Evolutionary conservation across 2,329 filamentous ascomycete genomes (phyloP), one percentile per base, ranked within the genome.

Genomic region (Pyrenochaeta sp.): DNA sequence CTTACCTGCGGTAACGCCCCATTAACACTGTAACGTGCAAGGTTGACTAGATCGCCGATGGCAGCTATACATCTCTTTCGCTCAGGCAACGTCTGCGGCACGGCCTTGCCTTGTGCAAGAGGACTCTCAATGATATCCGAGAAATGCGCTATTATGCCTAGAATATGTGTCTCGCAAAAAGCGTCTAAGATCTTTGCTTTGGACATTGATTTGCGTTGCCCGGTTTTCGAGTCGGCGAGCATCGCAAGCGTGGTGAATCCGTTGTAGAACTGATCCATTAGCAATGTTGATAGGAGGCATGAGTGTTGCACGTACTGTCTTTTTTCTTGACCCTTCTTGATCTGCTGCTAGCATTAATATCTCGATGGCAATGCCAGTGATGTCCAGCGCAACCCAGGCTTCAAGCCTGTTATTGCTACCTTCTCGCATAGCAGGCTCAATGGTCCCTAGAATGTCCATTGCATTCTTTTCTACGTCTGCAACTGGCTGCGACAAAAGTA

Each of bases 81-180:
- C 72, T 97, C 93, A 69, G 73, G 85, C 68, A 79, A 82, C 63
- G 78, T 85, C 54, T 86, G 85, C 56, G 84, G 83, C 22, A 83
- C 79, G 39, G 62, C 56, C 45, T 71, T 70, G 6, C 64, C 63
- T 12, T 67, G 59, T 8, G 67, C 59, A 82, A 80, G 12, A 83
- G 82, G 71, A 48, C 92, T 90, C 68, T 93, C 95, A 57, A 97
- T 88, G 9, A 84, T 81, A 61, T 93, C 89, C 0, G 91, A 92
- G 64, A 98, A 88, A 36, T 90, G 86, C 6, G 92, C 89, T 78
- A 97, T 93, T 52, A 98, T 88, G 5, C 93, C 94, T 6, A 99
- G 85, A 34, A 96, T 88, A 74, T 97, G 90, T 30, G 87, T 85
- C 61, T 96, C 89, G 42, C 98, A 85, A 72, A 97, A 98, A 0